Percentiles rank a stretch among this genome's conserved stretches.
phyloP scores from a whole-genome alignment of 2,329 filamentous ascomycete species.

The Eutypa lata region DNA sequence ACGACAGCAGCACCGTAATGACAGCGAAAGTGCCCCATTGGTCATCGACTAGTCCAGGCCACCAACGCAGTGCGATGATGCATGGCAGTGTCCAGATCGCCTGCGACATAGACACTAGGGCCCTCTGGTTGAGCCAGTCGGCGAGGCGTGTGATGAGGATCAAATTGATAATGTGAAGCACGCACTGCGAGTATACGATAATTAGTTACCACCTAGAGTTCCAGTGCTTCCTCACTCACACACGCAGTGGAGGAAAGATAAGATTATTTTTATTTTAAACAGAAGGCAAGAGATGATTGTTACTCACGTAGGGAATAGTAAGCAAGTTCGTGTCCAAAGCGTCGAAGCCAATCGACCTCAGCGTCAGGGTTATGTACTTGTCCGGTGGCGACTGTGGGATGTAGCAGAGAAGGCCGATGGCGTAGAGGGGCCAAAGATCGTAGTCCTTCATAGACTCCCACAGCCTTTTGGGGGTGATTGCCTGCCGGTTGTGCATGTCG shows the following conservation, averaged over 20 bases:
- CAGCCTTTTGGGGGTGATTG: slow-evolving; percentile 44
- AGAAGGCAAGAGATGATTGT: not conserved
- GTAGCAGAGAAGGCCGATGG: slow-evolving; percentile 45
- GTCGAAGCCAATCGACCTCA: slow-evolving; percentile 47
- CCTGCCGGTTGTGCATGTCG: slow-evolving; percentile 57
- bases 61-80: slow-evolving; percentile 46
- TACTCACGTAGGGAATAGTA: slow-evolving; percentile 47
- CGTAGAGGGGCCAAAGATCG: slow-evolving; percentile 54
- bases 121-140: slow-evolving; percentile 46
- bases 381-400: slow-evolving; percentile 45
- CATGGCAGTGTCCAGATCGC: slow-evolving; percentile 55
- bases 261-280: too few species aligned
- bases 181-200: slow-evolving; percentile 31
- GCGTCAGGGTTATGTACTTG: slow-evolving; percentile 50
- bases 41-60: slow-evolving; percentile 38
- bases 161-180: slow-evolving; percentile 49
- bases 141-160: slow-evolving; percentile 49
- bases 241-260: too few species aligned
- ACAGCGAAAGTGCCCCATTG: slow-evolving; percentile 51
- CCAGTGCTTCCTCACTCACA: not conserved
- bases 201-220: not conserved
- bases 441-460: slow-evolving; percentile 52
- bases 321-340: slow-evolving; percentile 56
- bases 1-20: slow-evolving; percentile 45
- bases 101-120: slow-evolving; percentile 42